These are phyloP conservation scores for Calonectria montana DNA, from an alignment of 2,329 filamentous ascomycete genomes.

Conservation along the genomic window DNA sequence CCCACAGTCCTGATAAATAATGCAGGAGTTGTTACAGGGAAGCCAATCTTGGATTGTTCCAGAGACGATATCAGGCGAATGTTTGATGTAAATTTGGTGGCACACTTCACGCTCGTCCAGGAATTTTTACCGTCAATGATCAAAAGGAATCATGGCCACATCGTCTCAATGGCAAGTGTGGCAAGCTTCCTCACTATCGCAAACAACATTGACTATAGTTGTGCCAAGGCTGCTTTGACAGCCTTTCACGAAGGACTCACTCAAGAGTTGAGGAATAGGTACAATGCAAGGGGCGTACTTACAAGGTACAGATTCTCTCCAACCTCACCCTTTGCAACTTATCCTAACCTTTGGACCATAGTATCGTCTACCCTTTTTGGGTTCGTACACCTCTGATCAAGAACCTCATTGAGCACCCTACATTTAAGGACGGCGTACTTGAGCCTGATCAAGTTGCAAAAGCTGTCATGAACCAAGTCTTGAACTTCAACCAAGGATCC, in stretches of 20 bases:
- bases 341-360: not conserved
- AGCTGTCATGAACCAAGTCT: constrained; percentile 54
- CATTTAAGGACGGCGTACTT: constrained; percentile 28
- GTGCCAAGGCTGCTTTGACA: constrained; percentile 70
- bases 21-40: constrained; percentile 17
- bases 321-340: not conserved
- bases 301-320: not conserved
- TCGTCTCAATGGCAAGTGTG: constrained; percentile 73
- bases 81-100: constrained; percentile 73
- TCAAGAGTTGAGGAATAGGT: constrained; percentile 64
- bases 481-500: constrained; percentile 53
- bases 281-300: constrained; percentile 56
- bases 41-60: constrained; percentile 3
- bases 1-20: constrained; percentile 32
- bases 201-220: constrained; percentile 71
- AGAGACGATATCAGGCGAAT: constrained; percentile 3
- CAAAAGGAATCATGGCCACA: constrained; percentile 70
- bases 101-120: constrained; percentile 70
- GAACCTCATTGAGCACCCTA: constrained; percentile 29
- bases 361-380: constrained; percentile 62
- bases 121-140: constrained; percentile 74
- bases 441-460: constrained; percentile 49
- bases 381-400: constrained; percentile 34
- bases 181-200: constrained; percentile 68
- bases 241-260: constrained; percentile 72